Percentiles rank a stretch among this genome's conserved stretches.
phyloP scores from a whole-genome alignment of 2,329 filamentous ascomycete genomes.

The Xylariomycetidae sp. region DNA sequence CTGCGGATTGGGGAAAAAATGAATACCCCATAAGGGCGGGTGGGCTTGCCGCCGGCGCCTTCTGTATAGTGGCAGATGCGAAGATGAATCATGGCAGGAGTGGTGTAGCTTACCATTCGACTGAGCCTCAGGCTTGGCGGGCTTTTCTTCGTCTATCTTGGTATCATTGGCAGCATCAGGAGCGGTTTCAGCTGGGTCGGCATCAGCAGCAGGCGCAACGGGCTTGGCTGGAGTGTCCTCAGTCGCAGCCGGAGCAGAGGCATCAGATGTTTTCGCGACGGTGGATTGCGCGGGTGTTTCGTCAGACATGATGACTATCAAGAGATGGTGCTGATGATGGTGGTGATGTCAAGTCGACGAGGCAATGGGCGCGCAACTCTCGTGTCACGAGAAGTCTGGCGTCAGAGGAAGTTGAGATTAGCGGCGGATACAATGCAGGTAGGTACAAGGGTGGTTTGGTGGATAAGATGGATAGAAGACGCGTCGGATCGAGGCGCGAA shows the following conservation, averaged over 20 bases:
- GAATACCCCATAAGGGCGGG: no score
- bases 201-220: conserved; percentile 17
- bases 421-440: no score
- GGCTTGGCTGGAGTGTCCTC: conserved; percentile 11
- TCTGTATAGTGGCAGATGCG: no score
- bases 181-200: conserved; percentile 17
- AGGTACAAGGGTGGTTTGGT: no score
- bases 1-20: no score
- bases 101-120: no score
- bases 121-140: conserved; percentile 17
- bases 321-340: no score
- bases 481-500: conserved; percentile 23
- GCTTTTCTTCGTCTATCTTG: conserved; percentile 10
- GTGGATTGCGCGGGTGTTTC: conserved; percentile 22
- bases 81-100: no score
- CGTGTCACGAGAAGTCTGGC: neutral
- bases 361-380: neutral
- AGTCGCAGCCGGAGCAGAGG: conserved; percentile 8
- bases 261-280: conserved; percentile 21
- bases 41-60: no score
- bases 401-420: neutral
- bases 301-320: conserved; percentile 24
- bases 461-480: conserved; percentile 20
- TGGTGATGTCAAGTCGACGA: conserved; percentile 2
- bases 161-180: conserved; percentile 8